phyloP scores from a whole-genome alignment of 768 basidiomycete species.

The Tubosaeta sp. region DNA sequence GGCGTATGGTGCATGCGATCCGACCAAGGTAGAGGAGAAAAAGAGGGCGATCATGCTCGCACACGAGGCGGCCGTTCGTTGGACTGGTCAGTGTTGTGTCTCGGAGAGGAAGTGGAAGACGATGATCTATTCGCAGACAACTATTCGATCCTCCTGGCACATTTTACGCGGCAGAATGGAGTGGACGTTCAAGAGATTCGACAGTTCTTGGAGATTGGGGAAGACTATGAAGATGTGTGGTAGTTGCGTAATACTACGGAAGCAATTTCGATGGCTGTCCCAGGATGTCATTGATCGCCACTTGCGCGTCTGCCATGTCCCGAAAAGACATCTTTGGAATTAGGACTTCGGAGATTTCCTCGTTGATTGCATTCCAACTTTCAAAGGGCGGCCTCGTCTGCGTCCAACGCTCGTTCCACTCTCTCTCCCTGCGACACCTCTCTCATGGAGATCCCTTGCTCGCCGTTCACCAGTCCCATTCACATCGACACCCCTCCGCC shows the following conservation, averaged over 20 bases:
- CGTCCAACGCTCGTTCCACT: background rate
- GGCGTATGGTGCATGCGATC: conserved; percentile 82
- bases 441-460: background rate
- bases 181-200: conserved; percentile 61
- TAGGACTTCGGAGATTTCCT: conserved; percentile 9
- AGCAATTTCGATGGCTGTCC: conserved; percentile 6
- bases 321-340: conserved; percentile 18
- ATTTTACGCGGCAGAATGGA: conserved; percentile 62
- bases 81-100: conserved; percentile 67
- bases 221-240: conserved; percentile 74
- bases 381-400: conserved; percentile 1
- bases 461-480: conserved; percentile 1
- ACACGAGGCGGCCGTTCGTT: conserved; percentile 78
- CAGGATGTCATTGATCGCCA: background rate
- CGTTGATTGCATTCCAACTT: conserved; percentile 20
- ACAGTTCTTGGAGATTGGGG: conserved; percentile 59
- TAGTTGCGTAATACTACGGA: conserved; percentile 17
- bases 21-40: conserved; percentile 73
- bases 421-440: conserved; percentile 6
- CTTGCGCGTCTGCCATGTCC: conserved; percentile 5
- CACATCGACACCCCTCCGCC: background rate
- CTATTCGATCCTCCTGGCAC: conserved; percentile 56
- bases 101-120: background rate
- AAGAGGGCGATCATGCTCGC: conserved; percentile 68
- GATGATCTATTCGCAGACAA: conserved; percentile 48